phyloP scores from a whole-genome alignment of 2,329 filamentous ascomycete genomes.

The Claviceps monticola region DNA sequence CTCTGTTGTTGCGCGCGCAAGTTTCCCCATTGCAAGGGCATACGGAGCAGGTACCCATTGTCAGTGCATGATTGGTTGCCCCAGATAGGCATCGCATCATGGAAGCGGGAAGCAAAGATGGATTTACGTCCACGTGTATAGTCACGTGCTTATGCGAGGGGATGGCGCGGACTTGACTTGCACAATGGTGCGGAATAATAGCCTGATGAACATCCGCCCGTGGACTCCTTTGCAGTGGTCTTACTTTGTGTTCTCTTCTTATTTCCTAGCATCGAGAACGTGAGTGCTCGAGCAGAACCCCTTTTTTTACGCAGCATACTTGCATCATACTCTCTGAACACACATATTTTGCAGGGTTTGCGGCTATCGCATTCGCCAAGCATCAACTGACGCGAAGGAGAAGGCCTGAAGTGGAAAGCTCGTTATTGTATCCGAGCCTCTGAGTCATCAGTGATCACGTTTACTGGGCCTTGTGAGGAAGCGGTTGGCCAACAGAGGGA shows the following conservation, averaged over 20 bases:
- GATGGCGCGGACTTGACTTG: not conserved
- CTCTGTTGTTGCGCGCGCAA: not conserved
- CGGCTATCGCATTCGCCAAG: not conserved
- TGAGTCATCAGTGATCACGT: not conserved
- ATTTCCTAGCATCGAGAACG: too few relatives aligned
- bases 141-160: not conserved
- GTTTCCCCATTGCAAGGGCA: not conserved
- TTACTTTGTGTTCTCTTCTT: too few relatives aligned
- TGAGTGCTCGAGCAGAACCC: too few relatives aligned
- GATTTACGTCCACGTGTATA: not conserved
- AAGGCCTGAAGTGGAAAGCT: not conserved
- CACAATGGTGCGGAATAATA: not conserved
- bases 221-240: too few relatives aligned
- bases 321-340: too few relatives aligned
- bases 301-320: too few relatives aligned
- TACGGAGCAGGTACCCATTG: not conserved
- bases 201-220: too few relatives aligned
- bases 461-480: not conserved
- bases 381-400: not conserved
- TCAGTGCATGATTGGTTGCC: slow-evolving; percentile 1
- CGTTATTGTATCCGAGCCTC: not conserved
- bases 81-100: not conserved
- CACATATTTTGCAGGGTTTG: not conserved
- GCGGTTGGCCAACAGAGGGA: not conserved
- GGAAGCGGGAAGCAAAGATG: not conserved